Percentiles rank a stretch among this genome's conserved stretches.
phyloP scores from a whole-genome alignment of 2,329 filamentous ascomycete species.

The Phaeosphaeria sp. region DNA sequence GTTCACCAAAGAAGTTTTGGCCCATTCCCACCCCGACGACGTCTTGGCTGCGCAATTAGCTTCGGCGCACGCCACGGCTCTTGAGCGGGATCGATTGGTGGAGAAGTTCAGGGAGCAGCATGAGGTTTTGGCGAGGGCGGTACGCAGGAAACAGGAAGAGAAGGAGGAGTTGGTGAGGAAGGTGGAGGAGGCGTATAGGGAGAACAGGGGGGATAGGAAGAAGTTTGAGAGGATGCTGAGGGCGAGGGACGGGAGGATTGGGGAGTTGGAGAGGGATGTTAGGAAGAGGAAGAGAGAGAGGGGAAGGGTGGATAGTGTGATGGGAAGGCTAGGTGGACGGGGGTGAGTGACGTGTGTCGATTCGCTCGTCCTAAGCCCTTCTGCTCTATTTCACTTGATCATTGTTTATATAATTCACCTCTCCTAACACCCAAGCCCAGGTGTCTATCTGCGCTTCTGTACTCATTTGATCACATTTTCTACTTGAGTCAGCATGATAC shows the following conservation, averaged over 20 bases:
- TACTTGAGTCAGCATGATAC: too few relatives aligned
- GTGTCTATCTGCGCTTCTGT: too few relatives aligned
- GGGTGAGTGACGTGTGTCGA: too few relatives aligned
- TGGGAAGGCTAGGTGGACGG: not conserved
- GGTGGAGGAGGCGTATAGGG: not conserved
- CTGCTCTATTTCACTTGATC: too few relatives aligned
- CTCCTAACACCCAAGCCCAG: too few relatives aligned
- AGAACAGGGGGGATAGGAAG: not conserved
- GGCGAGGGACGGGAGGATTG: not conserved
- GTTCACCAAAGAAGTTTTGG: not conserved
- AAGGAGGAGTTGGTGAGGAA: not conserved
- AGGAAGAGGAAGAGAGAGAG: not conserved
- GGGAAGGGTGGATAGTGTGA: not conserved
- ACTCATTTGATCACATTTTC: too few relatives aligned
- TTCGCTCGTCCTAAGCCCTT: too few relatives aligned
- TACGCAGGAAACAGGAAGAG: not conserved
- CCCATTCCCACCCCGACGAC: not conserved
- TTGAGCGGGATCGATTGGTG: not conserved
- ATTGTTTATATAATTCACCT: too few relatives aligned
- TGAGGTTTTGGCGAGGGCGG: not conserved
- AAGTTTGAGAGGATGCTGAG: not conserved
- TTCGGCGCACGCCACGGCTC: not conserved
- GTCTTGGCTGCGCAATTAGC: not conserved
- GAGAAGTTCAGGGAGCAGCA: not conserved
- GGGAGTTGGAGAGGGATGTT: not conserved